Conservation (phyloP, 2,329 filamentous ascomycete genomes). For the Sarocladium kiliense region DNA sequence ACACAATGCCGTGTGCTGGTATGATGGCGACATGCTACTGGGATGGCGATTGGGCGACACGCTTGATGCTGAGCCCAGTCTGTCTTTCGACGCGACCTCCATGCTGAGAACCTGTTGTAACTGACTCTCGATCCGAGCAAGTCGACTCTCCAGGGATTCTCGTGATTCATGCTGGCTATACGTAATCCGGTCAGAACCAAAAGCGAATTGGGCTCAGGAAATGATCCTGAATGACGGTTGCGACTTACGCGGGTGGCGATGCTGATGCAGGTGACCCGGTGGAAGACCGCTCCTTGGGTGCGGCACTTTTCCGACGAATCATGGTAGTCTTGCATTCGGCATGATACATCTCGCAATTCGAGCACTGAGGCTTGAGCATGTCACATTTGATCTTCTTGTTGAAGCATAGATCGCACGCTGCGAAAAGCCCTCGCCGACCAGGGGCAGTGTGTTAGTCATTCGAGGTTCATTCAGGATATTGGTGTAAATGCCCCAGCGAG, state of each 20-base stretch:
- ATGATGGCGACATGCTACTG: neutral
- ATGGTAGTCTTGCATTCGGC: conserved; percentile 24
- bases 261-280: neutral
- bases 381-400: conserved; percentile 43
- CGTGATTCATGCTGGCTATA: neutral
- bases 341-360: conserved; percentile 38
- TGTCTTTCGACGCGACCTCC: neutral
- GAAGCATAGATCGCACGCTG: conserved; percentile 39
- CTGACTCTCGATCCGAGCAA: conserved; percentile 3
- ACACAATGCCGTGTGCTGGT: neutral
- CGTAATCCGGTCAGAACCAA: neutral
- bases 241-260: neutral
- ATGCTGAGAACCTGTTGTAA: neutral
- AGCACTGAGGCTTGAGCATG: conserved; percentile 36
- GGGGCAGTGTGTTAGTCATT: neutral
- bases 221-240: neutral
- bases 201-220: neutral
- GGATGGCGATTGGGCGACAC: neutral
- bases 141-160: neutral
- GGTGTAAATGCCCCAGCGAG: neutral
- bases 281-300: neutral
- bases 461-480: neutral
- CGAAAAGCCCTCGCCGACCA: neutral
- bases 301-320: neutral
- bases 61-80: neutral